Percentiles rank a stretch among this genome's conserved stretches.
Evolutionary conservation across 1,284 basidiomycete species (phyloP).

Genomic region (Heterobasidion occidentale): DNA sequence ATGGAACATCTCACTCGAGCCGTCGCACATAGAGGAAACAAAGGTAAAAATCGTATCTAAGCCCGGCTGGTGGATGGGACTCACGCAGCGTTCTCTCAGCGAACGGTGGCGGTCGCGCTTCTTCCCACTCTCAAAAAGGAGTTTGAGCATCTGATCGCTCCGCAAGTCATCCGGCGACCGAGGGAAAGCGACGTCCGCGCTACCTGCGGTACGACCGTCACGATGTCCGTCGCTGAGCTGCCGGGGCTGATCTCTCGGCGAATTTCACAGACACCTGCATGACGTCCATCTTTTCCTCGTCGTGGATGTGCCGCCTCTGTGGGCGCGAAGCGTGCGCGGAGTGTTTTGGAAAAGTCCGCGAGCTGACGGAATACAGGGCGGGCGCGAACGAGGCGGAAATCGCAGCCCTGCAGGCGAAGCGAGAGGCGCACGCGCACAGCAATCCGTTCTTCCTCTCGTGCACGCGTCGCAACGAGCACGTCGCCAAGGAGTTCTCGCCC

Average conservation of each 20-base stretch:
- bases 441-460: slow-evolving; percentile 73
- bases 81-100: slow-evolving; percentile 25
- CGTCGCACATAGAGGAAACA: slow-evolving; percentile 40
- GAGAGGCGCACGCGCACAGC: slow-evolving; percentile 53
- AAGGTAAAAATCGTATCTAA: slow-evolving; percentile 37
- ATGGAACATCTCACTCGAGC: slow-evolving; percentile 55
- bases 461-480: slow-evolving; percentile 60
- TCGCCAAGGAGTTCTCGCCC: slow-evolving; percentile 63
- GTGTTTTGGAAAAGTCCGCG: slow-evolving; percentile 69
- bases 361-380: slow-evolving; percentile 47
- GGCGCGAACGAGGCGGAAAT: slow-evolving; percentile 40
- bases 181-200: slow-evolving; percentile 74
- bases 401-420: slow-evolving; percentile 36
- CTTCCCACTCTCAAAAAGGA: slow-evolving; percentile 65
- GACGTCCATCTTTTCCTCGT: slow-evolving; percentile 85
- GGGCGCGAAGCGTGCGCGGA: slow-evolving; percentile 85
- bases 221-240: slow-evolving; percentile 5
- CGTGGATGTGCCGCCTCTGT: slow-evolving; percentile 85
- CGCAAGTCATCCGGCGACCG: slow-evolving; percentile 60
- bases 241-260: neutral
- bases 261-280: slow-evolving; percentile 73
- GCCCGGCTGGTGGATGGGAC: neutral
- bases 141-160: slow-evolving; percentile 54
- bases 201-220: slow-evolving; percentile 63
- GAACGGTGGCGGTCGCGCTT: slow-evolving; percentile 62